A percentile compares a stretch with the other conserved stretches of the same genome.
These are phyloP conservation scores for Bolboschoenoplectus hybrid DNA, from an alignment of 202 grass and related monocot species.

Conservation along the genomic window DNA sequence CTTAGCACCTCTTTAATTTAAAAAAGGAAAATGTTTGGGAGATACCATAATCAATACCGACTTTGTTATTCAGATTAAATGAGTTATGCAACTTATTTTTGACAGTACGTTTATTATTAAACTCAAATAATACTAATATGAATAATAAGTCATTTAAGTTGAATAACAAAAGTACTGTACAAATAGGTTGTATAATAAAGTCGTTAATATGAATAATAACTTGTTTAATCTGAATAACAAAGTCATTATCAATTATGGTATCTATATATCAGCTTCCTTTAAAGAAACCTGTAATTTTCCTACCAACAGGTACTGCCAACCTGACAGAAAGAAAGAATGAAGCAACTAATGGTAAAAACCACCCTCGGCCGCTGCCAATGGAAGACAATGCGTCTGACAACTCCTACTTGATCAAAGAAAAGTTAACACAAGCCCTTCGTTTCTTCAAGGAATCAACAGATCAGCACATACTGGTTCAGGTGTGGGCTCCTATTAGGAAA, in stretches of 20 bases:
- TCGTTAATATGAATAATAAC: too few species aligned
- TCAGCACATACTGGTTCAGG: slow-evolving; percentile 83
- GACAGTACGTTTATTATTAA: too few species aligned
- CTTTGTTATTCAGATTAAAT: too few species aligned
- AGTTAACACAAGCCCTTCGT: slow-evolving; percentile 76
- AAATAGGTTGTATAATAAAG: too few species aligned
- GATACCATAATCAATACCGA: too few species aligned
- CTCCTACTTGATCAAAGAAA: slow-evolving; percentile 74
- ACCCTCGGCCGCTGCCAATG: slow-evolving; percentile 50
- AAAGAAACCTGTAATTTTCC: slow-evolving; percentile 22
- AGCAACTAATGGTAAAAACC: slow-evolving; percentile 45
- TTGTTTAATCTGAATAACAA: too few species aligned
- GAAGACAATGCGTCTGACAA: slow-evolving; percentile 48
- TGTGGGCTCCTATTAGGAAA: slow-evolving; percentile 88
- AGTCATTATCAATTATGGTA: too few species aligned
- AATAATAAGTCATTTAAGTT: too few species aligned
- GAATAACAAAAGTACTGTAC: too few species aligned
- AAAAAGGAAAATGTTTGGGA: not conserved
- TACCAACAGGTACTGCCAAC: slow-evolving; percentile 54
- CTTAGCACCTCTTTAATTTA: slow-evolving; percentile 25
- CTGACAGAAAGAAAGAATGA: slow-evolving; percentile 47
- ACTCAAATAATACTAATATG: too few species aligned
- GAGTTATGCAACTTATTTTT: too few species aligned
- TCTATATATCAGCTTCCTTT: not conserved
- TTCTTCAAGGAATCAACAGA: slow-evolving; percentile 91